These are phyloP conservation scores for Polyplosphaeria fusca DNA, from an alignment of 495 filamentous ascomycete genomes.

Conservation along the genomic window DNA sequence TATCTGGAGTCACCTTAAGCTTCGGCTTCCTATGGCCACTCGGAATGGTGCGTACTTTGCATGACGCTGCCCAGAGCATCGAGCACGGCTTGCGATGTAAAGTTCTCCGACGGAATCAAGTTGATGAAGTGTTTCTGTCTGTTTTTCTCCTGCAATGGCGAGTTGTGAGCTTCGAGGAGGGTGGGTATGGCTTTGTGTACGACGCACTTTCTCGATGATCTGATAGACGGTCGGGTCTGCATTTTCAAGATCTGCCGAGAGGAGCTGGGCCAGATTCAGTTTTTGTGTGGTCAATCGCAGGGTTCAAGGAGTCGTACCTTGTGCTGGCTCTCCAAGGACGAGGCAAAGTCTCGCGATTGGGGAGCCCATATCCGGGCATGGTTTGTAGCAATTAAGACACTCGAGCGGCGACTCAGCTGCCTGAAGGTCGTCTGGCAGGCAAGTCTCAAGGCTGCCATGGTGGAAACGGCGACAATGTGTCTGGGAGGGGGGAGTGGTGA, in stretches of 20 bases:
- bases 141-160: slow-evolving; percentile 70
- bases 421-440: slow-evolving; percentile 25
- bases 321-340: slow-evolving; percentile 61
- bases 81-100: slow-evolving; percentile 94
- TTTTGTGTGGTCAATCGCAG: too few species aligned
- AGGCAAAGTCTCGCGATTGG: slow-evolving; percentile 47
- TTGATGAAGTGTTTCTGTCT: slow-evolving; percentile 98
- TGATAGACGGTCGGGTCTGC: slow-evolving; percentile 82
- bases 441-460: slow-evolving; percentile 30
- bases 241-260: slow-evolving; percentile 72
- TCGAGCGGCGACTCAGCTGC: slow-evolving; percentile 1
- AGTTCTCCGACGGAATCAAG: slow-evolving; percentile 98
- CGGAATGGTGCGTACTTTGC: slow-evolving; percentile 67
- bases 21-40: slow-evolving; percentile 14
- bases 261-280: slow-evolving; percentile 56
- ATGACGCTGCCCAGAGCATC: slow-evolving; percentile 97
- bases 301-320: slow-evolving; percentile 47
- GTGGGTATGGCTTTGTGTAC: slow-evolving; percentile 3
- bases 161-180: slow-evolving; percentile 23
- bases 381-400: slow-evolving; percentile 17
- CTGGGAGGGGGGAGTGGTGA: neutral
- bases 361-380: slow-evolving; percentile 2
- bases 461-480: neutral
- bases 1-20: slow-evolving; percentile 56
- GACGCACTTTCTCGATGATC: slow-evolving; percentile 81